Evolutionary conservation across 129 eudicot genomes (phyloP).

Genomic region (Helichrysum umbraculigerum): DNA sequence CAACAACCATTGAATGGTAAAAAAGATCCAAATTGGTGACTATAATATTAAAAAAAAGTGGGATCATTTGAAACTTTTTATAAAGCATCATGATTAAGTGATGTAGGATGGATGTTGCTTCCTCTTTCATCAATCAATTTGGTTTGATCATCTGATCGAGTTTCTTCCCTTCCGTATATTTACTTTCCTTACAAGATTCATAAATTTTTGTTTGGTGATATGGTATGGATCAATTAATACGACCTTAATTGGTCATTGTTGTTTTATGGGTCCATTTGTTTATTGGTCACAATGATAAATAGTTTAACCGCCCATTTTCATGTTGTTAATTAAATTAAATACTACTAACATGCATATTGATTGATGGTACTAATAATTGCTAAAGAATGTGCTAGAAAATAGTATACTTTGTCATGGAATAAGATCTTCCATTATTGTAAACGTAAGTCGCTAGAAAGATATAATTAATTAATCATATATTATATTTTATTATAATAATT

Average conservation of each 20-base stretch:
- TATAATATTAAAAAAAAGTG: slow-evolving; percentile 28
- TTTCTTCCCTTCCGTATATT: slow-evolving; percentile 7
- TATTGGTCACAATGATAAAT: neutral
- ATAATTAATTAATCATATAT: too few species aligned
- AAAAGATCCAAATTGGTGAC: slow-evolving; percentile 32
- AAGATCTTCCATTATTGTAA: too few species aligned
- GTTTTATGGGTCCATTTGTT: neutral
- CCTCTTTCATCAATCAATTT: slow-evolving; percentile 65
- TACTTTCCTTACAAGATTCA: slow-evolving; percentile 54
- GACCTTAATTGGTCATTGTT: neutral
- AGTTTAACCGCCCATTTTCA: too few species aligned
- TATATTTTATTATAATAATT: too few species aligned
- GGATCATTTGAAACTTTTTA: slow-evolving; percentile 27
- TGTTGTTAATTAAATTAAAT: too few species aligned
- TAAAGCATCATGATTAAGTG: slow-evolving; percentile 52
- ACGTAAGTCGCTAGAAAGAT: too few species aligned
- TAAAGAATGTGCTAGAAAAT: too few species aligned
- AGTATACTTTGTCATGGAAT: too few species aligned
- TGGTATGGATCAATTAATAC: neutral
- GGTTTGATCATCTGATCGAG: slow-evolving; percentile 2
- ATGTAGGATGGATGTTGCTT: slow-evolving; percentile 51
- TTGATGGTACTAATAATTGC: too few species aligned
- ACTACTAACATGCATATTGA: too few species aligned
- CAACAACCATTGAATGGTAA: slow-evolving; percentile 30
- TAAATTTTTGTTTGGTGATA: slow-evolving; percentile 17